Conservation (phyloP, 2,329 filamentous ascomycete species). For the Dactylellina leptospora region DNA sequence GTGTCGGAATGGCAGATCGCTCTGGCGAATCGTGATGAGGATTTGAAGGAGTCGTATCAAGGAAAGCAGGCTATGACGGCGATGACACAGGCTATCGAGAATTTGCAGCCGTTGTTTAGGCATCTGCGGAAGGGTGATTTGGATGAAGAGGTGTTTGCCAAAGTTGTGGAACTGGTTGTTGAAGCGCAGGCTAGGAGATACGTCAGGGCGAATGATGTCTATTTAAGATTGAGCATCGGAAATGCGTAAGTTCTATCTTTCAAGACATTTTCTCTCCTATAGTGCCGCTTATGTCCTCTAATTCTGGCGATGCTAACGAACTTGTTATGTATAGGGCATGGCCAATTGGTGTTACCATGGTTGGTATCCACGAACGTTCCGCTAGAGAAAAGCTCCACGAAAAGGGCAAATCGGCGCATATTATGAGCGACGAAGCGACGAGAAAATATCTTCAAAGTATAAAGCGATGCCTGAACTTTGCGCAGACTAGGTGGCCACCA, state of each 20-base stretch:
- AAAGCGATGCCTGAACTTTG: slow-evolving; percentile 94
- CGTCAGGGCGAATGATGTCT: slow-evolving; percentile 95
- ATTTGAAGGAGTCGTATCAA: slow-evolving; percentile 75
- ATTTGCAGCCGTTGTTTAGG: slow-evolving; percentile 87
- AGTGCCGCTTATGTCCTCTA: background rate
- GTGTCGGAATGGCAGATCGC: slow-evolving; percentile 84
- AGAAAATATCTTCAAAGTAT: slow-evolving; percentile 97
- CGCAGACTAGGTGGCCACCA: slow-evolving; percentile 94
- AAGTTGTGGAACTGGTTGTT: slow-evolving; percentile 89
- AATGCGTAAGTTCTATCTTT: slow-evolving; percentile 75
- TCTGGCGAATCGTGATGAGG: slow-evolving; percentile 69
- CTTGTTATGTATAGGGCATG: slow-evolving; percentile 69
- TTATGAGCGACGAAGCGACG: slow-evolving; percentile 95
- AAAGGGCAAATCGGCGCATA: slow-evolving; percentile 83
- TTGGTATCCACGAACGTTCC: slow-evolving; percentile 97
- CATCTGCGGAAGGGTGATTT: slow-evolving; percentile 84
- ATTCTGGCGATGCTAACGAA: background rate
- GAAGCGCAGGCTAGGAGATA: slow-evolving; percentile 90
- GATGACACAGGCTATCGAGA: slow-evolving; percentile 86
- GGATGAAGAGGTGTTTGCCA: slow-evolving; percentile 79
- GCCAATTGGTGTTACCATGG: slow-evolving; percentile 99
- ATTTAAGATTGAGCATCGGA: slow-evolving; percentile 89
- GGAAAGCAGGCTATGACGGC: slow-evolving; percentile 83
- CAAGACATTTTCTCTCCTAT: background rate
- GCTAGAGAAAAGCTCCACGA: slow-evolving; percentile 94